Conservation (phyloP, 1,284 basidiomycete genomes). For the Coriolopsis trogii region DNA sequence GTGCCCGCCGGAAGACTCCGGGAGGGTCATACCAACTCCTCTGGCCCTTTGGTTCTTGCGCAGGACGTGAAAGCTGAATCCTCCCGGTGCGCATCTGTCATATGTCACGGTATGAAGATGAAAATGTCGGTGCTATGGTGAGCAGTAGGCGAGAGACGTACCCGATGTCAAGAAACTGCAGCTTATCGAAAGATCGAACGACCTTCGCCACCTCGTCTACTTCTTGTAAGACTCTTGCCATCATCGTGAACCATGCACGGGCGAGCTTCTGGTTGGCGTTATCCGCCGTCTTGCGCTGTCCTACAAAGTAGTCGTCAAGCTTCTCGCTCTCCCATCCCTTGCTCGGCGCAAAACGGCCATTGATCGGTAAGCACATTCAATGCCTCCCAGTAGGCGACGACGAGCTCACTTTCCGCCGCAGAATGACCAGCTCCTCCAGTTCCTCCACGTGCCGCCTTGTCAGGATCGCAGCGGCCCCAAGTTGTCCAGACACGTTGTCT, state of each 20-base stretch:
- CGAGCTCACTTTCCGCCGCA: slow-evolving; percentile 2
- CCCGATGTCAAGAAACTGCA: slow-evolving; percentile 28
- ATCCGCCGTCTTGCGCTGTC: background rate
- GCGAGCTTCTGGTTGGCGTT: background rate
- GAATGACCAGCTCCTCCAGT: background rate
- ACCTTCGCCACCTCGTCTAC: slow-evolving; percentile 14
- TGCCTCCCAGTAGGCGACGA: background rate
- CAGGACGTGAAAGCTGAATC: slow-evolving; percentile 38
- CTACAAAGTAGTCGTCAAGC: slow-evolving; percentile 2
- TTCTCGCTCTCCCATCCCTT: slow-evolving; percentile 10
- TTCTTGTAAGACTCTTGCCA: slow-evolving; percentile 23
- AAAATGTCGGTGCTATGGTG: background rate
- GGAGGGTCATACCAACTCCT: slow-evolving; percentile 35
- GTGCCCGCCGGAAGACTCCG: slow-evolving; percentile 30
- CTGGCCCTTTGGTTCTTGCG: slow-evolving; percentile 28
- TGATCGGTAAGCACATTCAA: background rate
- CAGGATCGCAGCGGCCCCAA: background rate
- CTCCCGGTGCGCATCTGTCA: slow-evolving; percentile 40
- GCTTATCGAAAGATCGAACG: background rate
- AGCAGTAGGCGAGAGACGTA: slow-evolving; percentile 1
- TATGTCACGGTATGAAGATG: background rate
- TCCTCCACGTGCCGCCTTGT: slow-evolving; percentile 1
- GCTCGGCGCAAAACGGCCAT: no score
- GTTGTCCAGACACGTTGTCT: background rate
- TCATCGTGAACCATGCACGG: slow-evolving; percentile 18